Evolutionary conservation across 1,284 basidiomycete genomes (phyloP).

Genomic region (Ustilago trichophora): DNA sequence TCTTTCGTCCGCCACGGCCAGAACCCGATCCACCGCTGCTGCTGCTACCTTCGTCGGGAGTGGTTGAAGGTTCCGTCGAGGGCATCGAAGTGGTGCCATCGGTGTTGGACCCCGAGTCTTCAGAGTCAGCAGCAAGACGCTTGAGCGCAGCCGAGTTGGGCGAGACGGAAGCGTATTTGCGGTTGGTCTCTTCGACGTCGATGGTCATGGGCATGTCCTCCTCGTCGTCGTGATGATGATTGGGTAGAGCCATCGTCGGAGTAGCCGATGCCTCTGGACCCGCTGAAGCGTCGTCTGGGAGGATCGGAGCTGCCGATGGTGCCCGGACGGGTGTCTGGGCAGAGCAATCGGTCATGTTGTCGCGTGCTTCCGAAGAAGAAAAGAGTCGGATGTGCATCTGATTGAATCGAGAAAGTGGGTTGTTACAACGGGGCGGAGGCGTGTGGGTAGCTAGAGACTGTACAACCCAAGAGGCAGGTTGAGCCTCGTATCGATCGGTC

Average conservation of each 20-base stretch:
- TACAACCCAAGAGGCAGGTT: neutral
- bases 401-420: neutral
- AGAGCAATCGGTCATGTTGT: neutral
- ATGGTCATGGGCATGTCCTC: constrained; percentile 33
- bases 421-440: neutral
- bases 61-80: constrained; percentile 41
- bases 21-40: constrained; percentile 11
- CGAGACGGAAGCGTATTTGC: constrained; percentile 26
- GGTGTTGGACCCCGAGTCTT: constrained; percentile 28
- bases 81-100: constrained; percentile 33
- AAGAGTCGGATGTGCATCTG: neutral
- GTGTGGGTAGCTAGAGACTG: neutral
- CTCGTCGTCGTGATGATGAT: constrained; percentile 1
- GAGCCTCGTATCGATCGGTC: constrained; percentile 42
- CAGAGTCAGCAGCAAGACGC: constrained; percentile 33
- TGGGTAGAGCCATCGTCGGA: neutral
- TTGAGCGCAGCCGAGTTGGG: constrained; percentile 24
- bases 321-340: too few relatives aligned
- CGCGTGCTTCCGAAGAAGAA: neutral
- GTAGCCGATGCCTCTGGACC: neutral
- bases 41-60: constrained; percentile 25
- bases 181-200: constrained; percentile 37
- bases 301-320: neutral
- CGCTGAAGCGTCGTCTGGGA: neutral
- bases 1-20: constrained; percentile 5